Conservation (phyloP, 73 alveolate species). For the Paramecium tetraurelia region DNA sequence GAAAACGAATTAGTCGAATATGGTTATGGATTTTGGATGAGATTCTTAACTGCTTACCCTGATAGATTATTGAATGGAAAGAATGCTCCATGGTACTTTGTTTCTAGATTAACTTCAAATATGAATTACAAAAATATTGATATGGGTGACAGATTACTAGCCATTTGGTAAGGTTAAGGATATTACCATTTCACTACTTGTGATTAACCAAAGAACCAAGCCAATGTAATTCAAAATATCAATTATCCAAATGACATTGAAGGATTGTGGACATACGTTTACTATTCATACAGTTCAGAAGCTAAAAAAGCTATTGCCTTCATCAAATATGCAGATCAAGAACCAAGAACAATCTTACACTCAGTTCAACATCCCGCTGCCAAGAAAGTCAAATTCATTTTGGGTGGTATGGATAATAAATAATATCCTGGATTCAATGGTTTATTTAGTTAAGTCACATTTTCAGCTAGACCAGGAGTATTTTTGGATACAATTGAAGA, state of each 20-base stretch:
- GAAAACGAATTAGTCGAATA: background rate
- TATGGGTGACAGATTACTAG: constrained; percentile 30
- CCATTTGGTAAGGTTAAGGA: constrained; percentile 35
- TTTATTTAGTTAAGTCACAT: background rate
- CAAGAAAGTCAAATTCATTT: background rate
- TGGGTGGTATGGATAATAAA: constrained; percentile 27
- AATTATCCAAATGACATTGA: constrained; percentile 28
- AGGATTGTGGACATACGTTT: constrained; percentile 35
- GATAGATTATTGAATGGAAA: background rate
- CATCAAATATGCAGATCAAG: constrained; percentile 22
- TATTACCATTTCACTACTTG: constrained; percentile 40
- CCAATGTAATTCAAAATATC: background rate
- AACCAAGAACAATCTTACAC: background rate
- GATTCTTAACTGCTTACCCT: constrained; percentile 22
- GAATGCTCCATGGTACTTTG: constrained; percentile 34
- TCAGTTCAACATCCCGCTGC: constrained; percentile 1
- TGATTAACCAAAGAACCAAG: constrained; percentile 10
- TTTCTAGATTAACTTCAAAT: background rate
- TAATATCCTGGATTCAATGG: constrained; percentile 51
- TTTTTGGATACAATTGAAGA: constrained; percentile 7
- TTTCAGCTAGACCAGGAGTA: background rate
- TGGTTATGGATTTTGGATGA: constrained; percentile 50
- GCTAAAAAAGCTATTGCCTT: constrained; percentile 27
- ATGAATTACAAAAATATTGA: background rate
- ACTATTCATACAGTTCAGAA: constrained; percentile 13